Percentiles rank a stretch among this genome's conserved stretches.
phyloP scores from a whole-genome alignment of 2,329 filamentous ascomycete species.

The Stagonosporopsis cucurbitacearum region DNA sequence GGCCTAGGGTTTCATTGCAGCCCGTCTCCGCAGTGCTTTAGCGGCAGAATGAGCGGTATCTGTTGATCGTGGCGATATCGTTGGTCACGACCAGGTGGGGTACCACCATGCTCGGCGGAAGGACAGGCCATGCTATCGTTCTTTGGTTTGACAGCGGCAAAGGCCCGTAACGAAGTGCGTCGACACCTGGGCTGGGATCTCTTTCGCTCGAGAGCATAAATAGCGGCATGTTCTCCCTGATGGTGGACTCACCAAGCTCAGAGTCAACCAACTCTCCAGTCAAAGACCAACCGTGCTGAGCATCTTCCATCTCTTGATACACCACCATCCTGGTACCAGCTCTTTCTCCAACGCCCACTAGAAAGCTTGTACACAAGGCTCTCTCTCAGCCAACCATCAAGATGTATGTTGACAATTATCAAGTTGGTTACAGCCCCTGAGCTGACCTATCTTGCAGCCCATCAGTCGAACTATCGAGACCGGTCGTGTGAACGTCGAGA shows the following conservation, averaged over 20 bases:
- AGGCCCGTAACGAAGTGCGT: slow-evolving; percentile 36
- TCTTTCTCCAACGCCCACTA: slow-evolving; percentile 25
- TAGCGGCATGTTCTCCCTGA: slow-evolving; percentile 42
- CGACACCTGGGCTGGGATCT: slow-evolving; percentile 32
- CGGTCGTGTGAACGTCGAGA: slow-evolving; percentile 30
- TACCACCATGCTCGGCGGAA: slow-evolving; percentile 49
- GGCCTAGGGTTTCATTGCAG: slow-evolving; percentile 55
- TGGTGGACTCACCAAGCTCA: slow-evolving; percentile 38
- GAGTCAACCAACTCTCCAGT: slow-evolving; percentile 37
- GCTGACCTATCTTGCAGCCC: slow-evolving; percentile 31
- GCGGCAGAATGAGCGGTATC: slow-evolving; percentile 52
- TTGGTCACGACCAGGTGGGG: slow-evolving; percentile 53
- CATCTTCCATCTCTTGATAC: slow-evolving; percentile 42
- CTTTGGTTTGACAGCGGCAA: slow-evolving; percentile 44
- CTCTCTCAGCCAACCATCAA: slow-evolving; percentile 43
- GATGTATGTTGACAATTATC: slow-evolving; percentile 37
- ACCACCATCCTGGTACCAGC: slow-evolving; percentile 30
- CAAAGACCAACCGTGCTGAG: slow-evolving; percentile 32
- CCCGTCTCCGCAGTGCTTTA: slow-evolving; percentile 51
- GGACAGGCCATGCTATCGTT: slow-evolving; percentile 48
- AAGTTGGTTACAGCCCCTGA: slow-evolving; percentile 35
- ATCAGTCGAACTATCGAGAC: slow-evolving; percentile 22
- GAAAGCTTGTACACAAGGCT: slow-evolving; percentile 18
- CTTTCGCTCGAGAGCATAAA: slow-evolving; percentile 49
- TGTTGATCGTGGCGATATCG: slow-evolving; percentile 54